Percentiles rank a stretch among this genome's conserved stretches.
Evolutionary conservation across 2,329 filamentous ascomycete genomes (phyloP).

Genomic region (Trichoderma atroviride): DNA sequence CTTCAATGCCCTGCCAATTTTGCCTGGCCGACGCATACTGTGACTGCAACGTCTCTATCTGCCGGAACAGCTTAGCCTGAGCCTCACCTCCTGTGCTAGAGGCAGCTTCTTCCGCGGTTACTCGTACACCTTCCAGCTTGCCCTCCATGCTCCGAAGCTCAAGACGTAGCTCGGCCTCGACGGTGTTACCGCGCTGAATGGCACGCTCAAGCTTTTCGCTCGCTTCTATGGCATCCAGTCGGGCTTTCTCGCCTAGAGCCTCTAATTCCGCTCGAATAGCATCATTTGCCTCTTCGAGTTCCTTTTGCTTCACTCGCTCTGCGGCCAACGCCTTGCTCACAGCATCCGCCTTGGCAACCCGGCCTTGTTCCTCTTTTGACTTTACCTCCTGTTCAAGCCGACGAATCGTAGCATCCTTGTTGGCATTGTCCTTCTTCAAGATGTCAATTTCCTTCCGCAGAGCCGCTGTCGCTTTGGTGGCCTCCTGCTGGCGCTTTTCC

Average conservation of each 20-base stretch:
- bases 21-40: constrained; percentile 93
- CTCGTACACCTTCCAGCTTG: constrained; percentile 85
- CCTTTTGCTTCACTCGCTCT: constrained; percentile 60
- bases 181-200: constrained; percentile 66
- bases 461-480: constrained; percentile 58
- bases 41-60: constrained; percentile 93
- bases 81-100: constrained; percentile 80
- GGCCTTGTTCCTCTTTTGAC: constrained; percentile 65
- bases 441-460: constrained; percentile 43
- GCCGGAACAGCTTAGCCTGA: constrained; percentile 85
- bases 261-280: constrained; percentile 80
- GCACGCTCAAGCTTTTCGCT: constrained; percentile 73
- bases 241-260: constrained; percentile 69
- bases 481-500: constrained; percentile 56
- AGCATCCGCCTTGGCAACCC: constrained; percentile 65
- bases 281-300: constrained; percentile 59
- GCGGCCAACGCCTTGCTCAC: constrained; percentile 68
- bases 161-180: constrained; percentile 77
- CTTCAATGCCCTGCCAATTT: constrained; percentile 97
- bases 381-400: constrained; percentile 72
- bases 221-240: constrained; percentile 69
- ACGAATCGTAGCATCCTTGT: constrained; percentile 65
- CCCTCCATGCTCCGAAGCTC: constrained; percentile 80
- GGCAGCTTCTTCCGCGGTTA: constrained; percentile 84
- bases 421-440: constrained; percentile 55